Evolutionary conservation across 495 filamentous ascomycete genomes (phyloP).

Genomic region (Aspergillus conjunctus): DNA sequence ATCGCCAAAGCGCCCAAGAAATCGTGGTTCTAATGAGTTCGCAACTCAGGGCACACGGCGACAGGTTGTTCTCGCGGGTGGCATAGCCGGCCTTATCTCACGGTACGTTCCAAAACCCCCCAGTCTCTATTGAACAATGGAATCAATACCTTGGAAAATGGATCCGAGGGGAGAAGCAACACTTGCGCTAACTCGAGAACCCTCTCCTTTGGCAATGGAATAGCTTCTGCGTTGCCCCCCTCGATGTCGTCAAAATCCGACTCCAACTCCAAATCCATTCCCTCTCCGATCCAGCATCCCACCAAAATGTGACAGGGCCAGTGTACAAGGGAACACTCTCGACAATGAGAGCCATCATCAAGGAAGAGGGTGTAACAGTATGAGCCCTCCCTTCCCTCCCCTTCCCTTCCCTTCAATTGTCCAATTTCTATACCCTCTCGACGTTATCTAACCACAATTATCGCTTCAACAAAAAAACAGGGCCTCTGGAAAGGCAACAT

Average conservation of each 20-base stretch:
- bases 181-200: neutral
- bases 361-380: conserved; percentile 75
- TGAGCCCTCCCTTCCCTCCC: conserved; percentile 18
- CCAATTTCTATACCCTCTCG: too few species aligned
- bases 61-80: conserved; percentile 83
- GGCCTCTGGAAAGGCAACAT: conserved; percentile 98
- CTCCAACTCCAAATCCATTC: conserved; percentile 88
- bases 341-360: conserved; percentile 74
- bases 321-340: conserved; percentile 77
- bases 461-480: conserved; percentile 30
- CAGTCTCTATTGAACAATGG: neutral
- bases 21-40: neutral
- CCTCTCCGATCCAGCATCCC: conserved; percentile 64
- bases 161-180: neutral
- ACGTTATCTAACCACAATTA: neutral
- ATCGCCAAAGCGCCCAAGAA: too few species aligned
- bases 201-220: neutral
- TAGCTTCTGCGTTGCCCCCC: conserved; percentile 86
- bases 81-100: conserved; percentile 84
- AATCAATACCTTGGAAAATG: conserved; percentile 6
- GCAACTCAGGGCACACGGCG: conserved; percentile 68
- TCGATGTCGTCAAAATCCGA: conserved; percentile 97
- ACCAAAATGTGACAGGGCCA: conserved; percentile 56
- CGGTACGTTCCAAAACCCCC: conserved; percentile 49
- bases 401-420: neutral